Evolutionary conservation across 148 eudicot genomes (phyloP), one percentile per base, ranked within the genome.

Genomic region (Rhododendron griersonianum): DNA sequence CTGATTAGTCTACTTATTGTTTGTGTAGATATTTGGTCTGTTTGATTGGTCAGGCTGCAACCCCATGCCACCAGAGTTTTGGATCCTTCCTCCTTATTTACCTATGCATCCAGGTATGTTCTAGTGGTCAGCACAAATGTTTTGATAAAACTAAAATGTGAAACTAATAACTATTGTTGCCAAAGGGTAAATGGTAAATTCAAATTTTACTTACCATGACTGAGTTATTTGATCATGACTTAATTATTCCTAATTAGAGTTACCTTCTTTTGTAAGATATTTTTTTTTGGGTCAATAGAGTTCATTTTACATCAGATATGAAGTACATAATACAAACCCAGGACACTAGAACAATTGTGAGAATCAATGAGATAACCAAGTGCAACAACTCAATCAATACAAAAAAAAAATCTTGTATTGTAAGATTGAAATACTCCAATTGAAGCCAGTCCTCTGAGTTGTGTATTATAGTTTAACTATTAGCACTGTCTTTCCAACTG

Each of bases 21-120:
- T 45, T 33, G 83, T 23, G 82, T 61, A 91, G 91, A 89, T 91
- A 51, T 84, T 91, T 37, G 93, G 93, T 44, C 7, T 91, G 13
- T 86, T 81, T 39, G 93, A 91, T 86, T 91, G 93, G 91, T 87
- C 86, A 1, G 91, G 91, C 47, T 80, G 87, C 76, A 88, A 88
- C 37, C 93, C 91, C 5, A 82, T 90, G 89, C 91, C 91, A 5
- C 92, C 92, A 11, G 92, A 90, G 71, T 86, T 89, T n/a, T 89
- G 88, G 90, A 39, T 90, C 37, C 84, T 88, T 21, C 93, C 93
- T 76, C 53, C 90, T 39, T 84, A 84, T 78, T 18, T 86, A 15
- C 93, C 93, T 0, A 78, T 88, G 51, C 87, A 90, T 86, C 91
- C 90, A 51, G 91, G 93, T 91, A 84, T 14, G 8, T 80, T 50